Conservation (phyloP, 306 rosid genomes). For the Rosa persica region DNA sequence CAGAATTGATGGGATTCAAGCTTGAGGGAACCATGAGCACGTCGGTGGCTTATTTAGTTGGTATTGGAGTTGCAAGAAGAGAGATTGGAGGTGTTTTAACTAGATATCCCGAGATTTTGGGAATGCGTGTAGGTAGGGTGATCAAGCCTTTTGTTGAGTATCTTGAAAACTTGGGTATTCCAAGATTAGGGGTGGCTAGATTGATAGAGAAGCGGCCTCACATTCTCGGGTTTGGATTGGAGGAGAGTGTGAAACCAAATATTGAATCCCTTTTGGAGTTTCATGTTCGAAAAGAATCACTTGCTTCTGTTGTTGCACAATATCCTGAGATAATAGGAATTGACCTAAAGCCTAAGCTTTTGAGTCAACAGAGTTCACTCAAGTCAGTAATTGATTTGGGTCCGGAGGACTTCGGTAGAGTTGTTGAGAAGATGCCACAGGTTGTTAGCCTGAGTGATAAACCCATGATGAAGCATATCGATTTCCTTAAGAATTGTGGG, state of each 20-base stretch:
- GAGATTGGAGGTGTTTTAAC: slow-evolving; percentile 86
- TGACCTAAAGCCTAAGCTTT: slow-evolving; percentile 69
- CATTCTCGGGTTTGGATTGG: slow-evolving; percentile 81
- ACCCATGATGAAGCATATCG: slow-evolving; percentile 74
- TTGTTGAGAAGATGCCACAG: slow-evolving; percentile 95
- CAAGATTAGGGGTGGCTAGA: slow-evolving; percentile 83
- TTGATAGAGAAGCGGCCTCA: slow-evolving; percentile 82
- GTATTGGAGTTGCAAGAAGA: slow-evolving; percentile 87
- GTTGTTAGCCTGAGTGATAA: slow-evolving; percentile 67
- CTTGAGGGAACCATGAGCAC: slow-evolving; percentile 99
- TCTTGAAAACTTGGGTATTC: slow-evolving; percentile 82
- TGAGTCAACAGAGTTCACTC: slow-evolving; percentile 53
- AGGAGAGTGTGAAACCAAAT: slow-evolving; percentile 77
- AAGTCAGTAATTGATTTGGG: slow-evolving; percentile 58
- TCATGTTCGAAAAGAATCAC: slow-evolving; percentile 51
- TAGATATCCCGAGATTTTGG: slow-evolving; percentile 82
- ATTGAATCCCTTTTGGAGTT: slow-evolving; percentile 74
- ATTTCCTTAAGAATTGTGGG: slow-evolving; percentile 73
- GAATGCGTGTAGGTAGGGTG: slow-evolving; percentile 89
- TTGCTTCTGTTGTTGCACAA: slow-evolving; percentile 77
- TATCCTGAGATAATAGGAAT: slow-evolving; percentile 83
- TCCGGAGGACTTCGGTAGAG: slow-evolving; percentile 66
- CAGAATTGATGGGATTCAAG: slow-evolving; percentile 87
- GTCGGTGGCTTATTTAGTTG: slow-evolving; percentile 86
- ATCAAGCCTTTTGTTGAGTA: slow-evolving; percentile 93